Evolutionary conservation across 768 basidiomycete species (phyloP), one percentile per base, ranked within the genome.

Genomic region (Coprinopsis cinerea): DNA sequence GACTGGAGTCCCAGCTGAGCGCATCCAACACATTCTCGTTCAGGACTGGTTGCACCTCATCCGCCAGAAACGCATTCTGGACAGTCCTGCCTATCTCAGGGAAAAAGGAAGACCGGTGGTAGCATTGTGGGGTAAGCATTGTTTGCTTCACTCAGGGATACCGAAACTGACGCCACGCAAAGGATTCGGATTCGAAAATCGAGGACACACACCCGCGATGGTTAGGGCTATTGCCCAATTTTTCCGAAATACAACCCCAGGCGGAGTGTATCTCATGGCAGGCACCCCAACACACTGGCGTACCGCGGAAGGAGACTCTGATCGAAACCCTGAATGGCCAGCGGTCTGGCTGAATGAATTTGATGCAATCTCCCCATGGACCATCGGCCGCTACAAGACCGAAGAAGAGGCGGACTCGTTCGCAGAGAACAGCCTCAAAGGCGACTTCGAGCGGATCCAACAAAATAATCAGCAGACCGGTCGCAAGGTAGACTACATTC

Each of bases 321-420:
- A 90, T 61, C 70, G 69, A 1, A 76, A 88, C 53, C 78, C 79
- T 0, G 83, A 66, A 5, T 90, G 86, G 53, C 56, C 82, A 11
- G 68, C 78, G 43, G 73, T 88, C 9, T 91, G 85, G 82, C 67
- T 88, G 9, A 80, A 82, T n/a, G 80, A 80, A 20, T 87, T 89
- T 52, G 87, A 89, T 53, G 84, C 85, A 2, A 77, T 90, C 49
- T 85, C 82, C 18, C 90, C 90, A 5, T 92, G 89, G 89, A 88
- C 83, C 4, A 74, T 92, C 9, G 90, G 89, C 2, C 71, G 86
- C 27, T 90, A 80, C 61, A 67, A 67, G 17, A 75, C 73, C 52
- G 76, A 80, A 52, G 71, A 72, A 36, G 80, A 79, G 13, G 85
- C 82, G 1, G 85, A 88, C 47, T 52, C 63, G 4, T 90, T 83